These are phyloP conservation scores for Erodium trifolium DNA, from an alignment of 441 rosid genomes.

Conservation along the genomic window DNA sequence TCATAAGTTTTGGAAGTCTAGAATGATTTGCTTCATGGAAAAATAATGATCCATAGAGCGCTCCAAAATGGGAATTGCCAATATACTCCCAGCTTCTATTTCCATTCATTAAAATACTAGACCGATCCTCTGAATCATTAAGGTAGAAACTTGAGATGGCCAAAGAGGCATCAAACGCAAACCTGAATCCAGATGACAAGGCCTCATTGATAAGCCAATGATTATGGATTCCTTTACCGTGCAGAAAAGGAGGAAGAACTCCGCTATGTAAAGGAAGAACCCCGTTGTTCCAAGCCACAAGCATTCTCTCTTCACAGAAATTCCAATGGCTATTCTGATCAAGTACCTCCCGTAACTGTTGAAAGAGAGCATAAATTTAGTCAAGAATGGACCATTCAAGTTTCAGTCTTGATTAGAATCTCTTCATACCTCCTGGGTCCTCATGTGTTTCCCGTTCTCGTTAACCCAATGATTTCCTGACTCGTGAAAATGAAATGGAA, in stretches of 20 bases:
- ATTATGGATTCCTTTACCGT: constrained; percentile 54
- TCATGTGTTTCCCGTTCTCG: constrained; percentile 37
- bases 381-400: constrained; percentile 18
- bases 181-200: constrained; percentile 47
- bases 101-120: constrained; percentile 20
- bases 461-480: constrained; percentile 51
- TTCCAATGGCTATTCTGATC: constrained; percentile 27
- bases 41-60: constrained; percentile 51
- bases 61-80: constrained; percentile 68
- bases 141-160: constrained; percentile 44
- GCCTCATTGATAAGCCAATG: constrained; percentile 73
- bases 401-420: constrained; percentile 21
- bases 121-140: constrained; percentile 22
- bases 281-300: constrained; percentile 72
- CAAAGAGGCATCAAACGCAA: constrained; percentile 75
- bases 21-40: constrained; percentile 36
- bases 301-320: constrained; percentile 41
- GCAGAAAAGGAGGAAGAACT: constrained; percentile 80
- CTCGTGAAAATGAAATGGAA: constrained; percentile 27
- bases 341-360: constrained; percentile 66
- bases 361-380: constrained; percentile 30
- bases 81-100: constrained; percentile 64
- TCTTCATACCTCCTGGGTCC: constrained; percentile 54
- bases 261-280: constrained; percentile 55
- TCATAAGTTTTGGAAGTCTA: constrained; percentile 19